Evolutionary conservation across 2,329 filamentous ascomycete species (phyloP), one percentile per base, ranked within the genome.

Genomic region (Colletotrichum magnum): DNA sequence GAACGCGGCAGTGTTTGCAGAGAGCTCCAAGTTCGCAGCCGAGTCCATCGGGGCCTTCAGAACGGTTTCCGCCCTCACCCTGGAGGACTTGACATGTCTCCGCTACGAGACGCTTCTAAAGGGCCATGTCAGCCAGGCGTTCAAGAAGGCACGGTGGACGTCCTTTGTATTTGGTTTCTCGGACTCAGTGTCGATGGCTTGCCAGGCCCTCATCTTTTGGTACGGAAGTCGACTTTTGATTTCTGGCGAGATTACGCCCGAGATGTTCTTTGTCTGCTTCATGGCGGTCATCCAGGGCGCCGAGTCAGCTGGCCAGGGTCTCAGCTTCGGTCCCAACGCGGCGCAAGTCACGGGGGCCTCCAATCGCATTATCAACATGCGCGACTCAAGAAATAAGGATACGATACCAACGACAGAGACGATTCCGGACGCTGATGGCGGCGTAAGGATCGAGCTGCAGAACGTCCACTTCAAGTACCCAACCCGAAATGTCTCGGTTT

Each of bases 21-120:
- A 92, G 72, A 93, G 90, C 74, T 93, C 92, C 21, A 89, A 92
- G 73, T 94, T 94, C 73, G 92, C 91, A 0, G 88, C 91, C 1
- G 93, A 95, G 77, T 88, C 92, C 4, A 92, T 94, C 48, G 87
- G 89, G 1, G 92, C 92, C 0, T 93, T 93, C 77, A 86, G 92
- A 10, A 94, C 93, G 0, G 92, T 94, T 5, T 82, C 90, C 0
- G 87, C 91, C 1, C 83, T 94, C 18, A 92, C 90, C 1, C 87
- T 94, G 75, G 92, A 94, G 75, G 85, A 90, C 66, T 82, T 84
- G 15, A 93, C 94, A 68, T 84, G 86, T 50, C 75, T 84, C 3
- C 86, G 90, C 41, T 95, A 94, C 73, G 80, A 87, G 18, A 76
- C 71, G 0, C 83, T 94, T 3, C 85, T 94, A 9, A 77, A 79